Percentiles rank a stretch among this genome's conserved stretches.
Conservation (phyloP, 176 grass and related monocot genomes). For the Carex cristatella region DNA sequence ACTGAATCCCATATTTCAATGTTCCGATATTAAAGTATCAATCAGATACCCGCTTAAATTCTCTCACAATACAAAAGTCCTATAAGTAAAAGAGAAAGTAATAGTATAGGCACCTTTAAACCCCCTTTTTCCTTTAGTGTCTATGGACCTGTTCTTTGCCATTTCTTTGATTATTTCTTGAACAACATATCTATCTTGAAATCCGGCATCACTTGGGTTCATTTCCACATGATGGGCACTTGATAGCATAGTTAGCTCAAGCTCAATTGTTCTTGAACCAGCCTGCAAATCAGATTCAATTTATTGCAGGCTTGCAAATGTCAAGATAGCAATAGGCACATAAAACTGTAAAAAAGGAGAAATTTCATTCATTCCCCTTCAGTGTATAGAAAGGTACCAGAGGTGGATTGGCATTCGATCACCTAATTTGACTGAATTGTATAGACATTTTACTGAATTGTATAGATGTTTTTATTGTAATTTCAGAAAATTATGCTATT, state of each 20-base stretch:
- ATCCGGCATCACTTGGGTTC: slow-evolving; percentile 95
- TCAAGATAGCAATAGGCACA: not conserved
- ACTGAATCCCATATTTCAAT: not conserved
- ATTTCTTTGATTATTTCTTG: slow-evolving; percentile 99
- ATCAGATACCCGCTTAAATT: not conserved
- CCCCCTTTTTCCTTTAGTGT: slow-evolving; percentile 80
- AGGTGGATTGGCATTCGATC: too few relatives aligned
- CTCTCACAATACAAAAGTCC: not conserved
- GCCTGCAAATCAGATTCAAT: slow-evolving; percentile 36
- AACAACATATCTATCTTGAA: slow-evolving; percentile 97
- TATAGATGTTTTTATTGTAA: too few relatives aligned
- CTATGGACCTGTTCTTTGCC: slow-evolving; percentile 84
- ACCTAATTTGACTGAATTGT: too few relatives aligned
- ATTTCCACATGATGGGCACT: slow-evolving; percentile 85
- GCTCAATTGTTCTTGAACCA: slow-evolving; percentile 68
- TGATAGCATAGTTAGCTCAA: slow-evolving; percentile 72
- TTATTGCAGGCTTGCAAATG: slow-evolving; percentile 8
- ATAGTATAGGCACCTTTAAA: slow-evolving; percentile 63
- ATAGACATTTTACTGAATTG: too few relatives aligned
- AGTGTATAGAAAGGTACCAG: not conserved
- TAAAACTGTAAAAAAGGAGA: not conserved
- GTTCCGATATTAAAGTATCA: not conserved
- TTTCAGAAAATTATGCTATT: too few relatives aligned
- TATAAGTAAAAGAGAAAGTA: not conserved
- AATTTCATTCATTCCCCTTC: not conserved